These are phyloP conservation scores for Mucor saturninus DNA, from an alignment of 371 early-diverging fungal genomes.

Conservation along the genomic window DNA sequence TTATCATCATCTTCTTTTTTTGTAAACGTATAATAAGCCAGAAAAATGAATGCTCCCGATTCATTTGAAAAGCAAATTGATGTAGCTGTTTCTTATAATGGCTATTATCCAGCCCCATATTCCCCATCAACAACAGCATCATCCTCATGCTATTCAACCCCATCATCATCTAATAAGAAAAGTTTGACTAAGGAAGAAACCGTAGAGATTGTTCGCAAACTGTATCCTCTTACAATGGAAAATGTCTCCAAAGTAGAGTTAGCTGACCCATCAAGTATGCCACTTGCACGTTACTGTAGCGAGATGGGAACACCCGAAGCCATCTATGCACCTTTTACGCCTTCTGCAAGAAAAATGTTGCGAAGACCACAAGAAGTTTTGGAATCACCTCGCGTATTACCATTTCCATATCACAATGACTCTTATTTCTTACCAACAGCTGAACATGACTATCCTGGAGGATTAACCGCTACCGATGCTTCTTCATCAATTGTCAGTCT, in stretches of 20 bases:
- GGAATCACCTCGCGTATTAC: conserved; percentile 28
- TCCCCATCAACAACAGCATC: conserved; percentile 6
- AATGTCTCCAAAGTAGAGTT: conserved; percentile 27
- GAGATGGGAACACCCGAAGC: conserved; percentile 9
- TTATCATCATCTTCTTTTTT: background rate
- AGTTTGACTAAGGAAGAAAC: background rate
- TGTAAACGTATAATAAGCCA: background rate
- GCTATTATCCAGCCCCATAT: conserved; percentile 2
- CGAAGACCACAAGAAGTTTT: conserved; percentile 11
- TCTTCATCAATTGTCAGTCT: conserved; percentile 14
- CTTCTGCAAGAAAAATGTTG: conserved; percentile 10
- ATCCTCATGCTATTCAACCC: conserved; percentile 6
- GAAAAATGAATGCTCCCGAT: background rate
- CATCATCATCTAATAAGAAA: background rate
- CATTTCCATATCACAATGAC: conserved; percentile 39
- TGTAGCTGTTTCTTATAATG: background rate
- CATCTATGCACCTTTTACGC: background rate
- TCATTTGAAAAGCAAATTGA: conserved; percentile 15
- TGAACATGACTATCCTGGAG: conserved; percentile 30
- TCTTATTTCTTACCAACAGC: conserved; percentile 33
- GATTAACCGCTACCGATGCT: conserved; percentile 9
- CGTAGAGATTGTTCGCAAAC: background rate
- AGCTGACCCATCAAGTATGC: conserved; percentile 18
- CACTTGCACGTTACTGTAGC: conserved; percentile 26
- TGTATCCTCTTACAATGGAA: conserved; percentile 20